phyloP scores from a whole-genome alignment of 2,329 filamentous ascomycete species.

The Pseudopyrenochaeta lycopersici region DNA sequence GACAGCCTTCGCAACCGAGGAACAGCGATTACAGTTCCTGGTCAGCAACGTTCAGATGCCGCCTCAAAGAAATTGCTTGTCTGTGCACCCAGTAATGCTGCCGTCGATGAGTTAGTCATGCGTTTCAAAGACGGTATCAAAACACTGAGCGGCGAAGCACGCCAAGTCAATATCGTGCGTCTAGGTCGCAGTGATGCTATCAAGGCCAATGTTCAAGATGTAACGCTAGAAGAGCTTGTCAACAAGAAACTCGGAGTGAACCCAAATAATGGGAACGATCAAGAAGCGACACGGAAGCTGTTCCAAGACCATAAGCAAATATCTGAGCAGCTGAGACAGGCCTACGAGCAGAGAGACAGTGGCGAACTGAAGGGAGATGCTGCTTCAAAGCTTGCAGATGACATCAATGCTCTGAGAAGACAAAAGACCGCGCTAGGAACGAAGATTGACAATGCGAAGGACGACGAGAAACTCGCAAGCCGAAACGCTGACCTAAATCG shows the following conservation, averaged over 20 bases:
- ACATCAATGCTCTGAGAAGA: conserved; percentile 80
- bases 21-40: conserved; percentile 55
- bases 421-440: conserved; percentile 79
- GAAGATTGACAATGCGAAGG: conserved; percentile 86
- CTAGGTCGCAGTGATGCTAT: conserved; percentile 92
- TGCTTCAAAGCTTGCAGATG: conserved; percentile 72
- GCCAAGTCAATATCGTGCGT: conserved; percentile 86
- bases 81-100: conserved; percentile 98
- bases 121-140: conserved; percentile 89
- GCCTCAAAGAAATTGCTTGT: conserved; percentile 86
- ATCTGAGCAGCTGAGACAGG: conserved; percentile 72
- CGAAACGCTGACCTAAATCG: conserved; percentile 88
- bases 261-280: conserved; percentile 51
- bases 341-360: conserved; percentile 73
- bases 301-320: conserved; percentile 72
- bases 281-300: conserved; percentile 68
- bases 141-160: conserved; percentile 74
- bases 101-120: conserved; percentile 94
- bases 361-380: conserved; percentile 69
- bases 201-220: conserved; percentile 86
- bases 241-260: conserved; percentile 69
- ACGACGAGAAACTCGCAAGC: conserved; percentile 80
- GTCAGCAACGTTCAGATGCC: conserved; percentile 37
- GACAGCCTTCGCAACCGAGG: conserved; percentile 61
- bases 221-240: conserved; percentile 92